phyloP scores from a whole-genome alignment of 2,329 filamentous ascomycete genomes.

The Trichothecium sympodiale region DNA sequence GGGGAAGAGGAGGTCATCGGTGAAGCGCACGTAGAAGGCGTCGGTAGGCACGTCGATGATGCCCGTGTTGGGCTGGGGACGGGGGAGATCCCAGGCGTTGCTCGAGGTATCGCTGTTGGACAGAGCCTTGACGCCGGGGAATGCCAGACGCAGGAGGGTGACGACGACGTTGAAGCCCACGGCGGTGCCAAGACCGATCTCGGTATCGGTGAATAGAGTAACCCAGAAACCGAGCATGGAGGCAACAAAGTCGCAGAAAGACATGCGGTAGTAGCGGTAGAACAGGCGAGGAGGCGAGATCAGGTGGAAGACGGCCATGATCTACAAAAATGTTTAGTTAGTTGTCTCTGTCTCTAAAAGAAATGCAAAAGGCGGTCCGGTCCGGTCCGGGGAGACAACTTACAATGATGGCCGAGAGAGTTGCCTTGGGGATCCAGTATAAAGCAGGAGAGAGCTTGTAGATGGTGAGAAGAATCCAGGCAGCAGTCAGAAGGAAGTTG shows the following conservation, averaged over 20 bases:
- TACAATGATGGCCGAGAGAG: constrained; percentile 51
- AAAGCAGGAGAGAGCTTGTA: constrained; percentile 49
- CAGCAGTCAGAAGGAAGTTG: constrained; percentile 48
- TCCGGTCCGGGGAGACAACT: too few relatives aligned
- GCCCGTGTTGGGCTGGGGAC: constrained; percentile 7
- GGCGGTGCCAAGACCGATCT: constrained; percentile 46
- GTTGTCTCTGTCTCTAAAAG: too few relatives aligned
- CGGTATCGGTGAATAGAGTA: constrained; percentile 48
- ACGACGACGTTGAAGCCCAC: constrained; percentile 55
- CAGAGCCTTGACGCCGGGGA: constrained; percentile 28
- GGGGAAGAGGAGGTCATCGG: constrained; percentile 47
- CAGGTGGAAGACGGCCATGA: constrained; percentile 52
- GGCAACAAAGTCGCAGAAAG: constrained; percentile 52
- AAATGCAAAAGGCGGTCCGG: too few relatives aligned
- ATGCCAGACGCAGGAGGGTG: constrained; percentile 46
- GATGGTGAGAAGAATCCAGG: constrained; percentile 49
- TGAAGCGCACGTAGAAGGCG: constrained; percentile 44
- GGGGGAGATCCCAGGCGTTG: constrained; percentile 15
- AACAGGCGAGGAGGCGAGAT: constrained; percentile 48
- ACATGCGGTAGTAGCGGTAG: constrained; percentile 54
- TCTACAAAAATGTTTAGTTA: constrained; percentile 23
- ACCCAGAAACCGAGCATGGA: constrained; percentile 55
- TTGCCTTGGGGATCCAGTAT: constrained; percentile 59
- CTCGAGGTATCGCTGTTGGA: constrained; percentile 16
- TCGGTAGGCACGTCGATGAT: constrained; percentile 29